Base-by-base conservation (phyloP, 306 rosid genomes). In the Pterocarpus santalinus region DNA sequence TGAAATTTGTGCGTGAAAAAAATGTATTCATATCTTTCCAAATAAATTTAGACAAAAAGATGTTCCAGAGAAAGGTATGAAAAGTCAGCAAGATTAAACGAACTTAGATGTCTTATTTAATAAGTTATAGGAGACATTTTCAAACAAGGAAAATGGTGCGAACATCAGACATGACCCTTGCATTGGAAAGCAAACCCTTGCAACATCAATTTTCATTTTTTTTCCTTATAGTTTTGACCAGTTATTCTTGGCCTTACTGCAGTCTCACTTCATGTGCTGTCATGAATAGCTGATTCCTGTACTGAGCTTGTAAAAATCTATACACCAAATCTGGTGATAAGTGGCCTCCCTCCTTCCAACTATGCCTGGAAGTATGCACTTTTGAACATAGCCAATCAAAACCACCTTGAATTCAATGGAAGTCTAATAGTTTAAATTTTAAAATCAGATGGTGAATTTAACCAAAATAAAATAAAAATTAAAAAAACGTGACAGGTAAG, bases 281-380 rank as follows among this genome's bases (percentile, higher is more conserved):
- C 82, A 73, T 38, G 62, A 74, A 28, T 57, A 60, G 51, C 63
- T 47, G 82, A 28, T 5, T 58, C 71, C 30, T 28, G 32, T 72
- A 28, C 72, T 56, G 15, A 47, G 75, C 62, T 78, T 83, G 78
- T 77, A 53, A 73, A 81, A 80, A 79, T 33, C 83, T 71, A 85
- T 38, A 60, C 87, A 56, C 84, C 90, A 91, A 83, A 86, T 85
- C 67, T 78, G 85, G 84, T 78, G 82, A 78, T 81, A 53, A 81
- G 61, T 65, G 73, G 44, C 73, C 46, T 65, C 44, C 46, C 41
- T 63, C 67, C 81, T 77, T 85, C 82, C 73, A 75, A 74, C 84
- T 69, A 80, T 79, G 69, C 87, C 43, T 77, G 77, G 72, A 79
- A 83, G 66, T 39, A 55, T 55, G 75, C 80, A 80, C 84, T 60